phyloP scores from a whole-genome alignment of 1,284 basidiomycete species.

The Rhizoctonia solani region DNA sequence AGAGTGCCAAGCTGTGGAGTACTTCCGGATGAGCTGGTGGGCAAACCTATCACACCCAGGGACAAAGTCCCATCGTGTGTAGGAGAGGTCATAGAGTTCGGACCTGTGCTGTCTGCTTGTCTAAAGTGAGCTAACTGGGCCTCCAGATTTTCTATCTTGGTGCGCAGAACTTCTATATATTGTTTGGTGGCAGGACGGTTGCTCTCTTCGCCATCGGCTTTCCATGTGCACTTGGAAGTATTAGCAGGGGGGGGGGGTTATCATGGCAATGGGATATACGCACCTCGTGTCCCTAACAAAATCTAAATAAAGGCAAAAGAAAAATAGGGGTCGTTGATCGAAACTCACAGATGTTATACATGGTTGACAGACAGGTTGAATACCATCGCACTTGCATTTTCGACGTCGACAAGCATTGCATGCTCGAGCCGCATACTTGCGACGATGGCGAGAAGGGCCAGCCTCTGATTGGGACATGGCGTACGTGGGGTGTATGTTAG shows the following conservation, averaged over 20 bases:
- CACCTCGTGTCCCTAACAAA: slow-evolving; percentile 19
- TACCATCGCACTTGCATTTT: slow-evolving; percentile 19
- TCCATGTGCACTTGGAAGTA: slow-evolving; percentile 13
- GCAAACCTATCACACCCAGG: too few species aligned
- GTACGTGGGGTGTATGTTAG: too few species aligned
- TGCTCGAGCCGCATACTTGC: slow-evolving; percentile 1
- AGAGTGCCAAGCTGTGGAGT: too few species aligned
- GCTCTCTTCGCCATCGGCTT: neutral
- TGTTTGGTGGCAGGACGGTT: slow-evolving; percentile 3
- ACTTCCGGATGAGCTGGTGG: too few species aligned
- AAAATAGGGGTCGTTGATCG: too few species aligned
- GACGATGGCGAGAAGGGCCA: neutral
- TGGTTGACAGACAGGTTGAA: slow-evolving; percentile 4
- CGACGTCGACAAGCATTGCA: slow-evolving; percentile 16
- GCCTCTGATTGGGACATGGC: neutral
- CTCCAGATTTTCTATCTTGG: neutral
- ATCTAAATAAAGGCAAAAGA: neutral
- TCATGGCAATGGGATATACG: neutral
- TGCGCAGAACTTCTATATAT: slow-evolving; percentile 14
- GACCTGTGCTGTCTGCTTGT: neutral
- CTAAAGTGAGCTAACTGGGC: neutral
- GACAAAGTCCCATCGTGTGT: neutral
- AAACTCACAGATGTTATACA: slow-evolving; percentile 4
- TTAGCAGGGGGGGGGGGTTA: too few species aligned
- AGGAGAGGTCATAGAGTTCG: neutral